phyloP scores from a whole-genome alignment of 345 rosid genomes.

The Mercurialis annua region DNA sequence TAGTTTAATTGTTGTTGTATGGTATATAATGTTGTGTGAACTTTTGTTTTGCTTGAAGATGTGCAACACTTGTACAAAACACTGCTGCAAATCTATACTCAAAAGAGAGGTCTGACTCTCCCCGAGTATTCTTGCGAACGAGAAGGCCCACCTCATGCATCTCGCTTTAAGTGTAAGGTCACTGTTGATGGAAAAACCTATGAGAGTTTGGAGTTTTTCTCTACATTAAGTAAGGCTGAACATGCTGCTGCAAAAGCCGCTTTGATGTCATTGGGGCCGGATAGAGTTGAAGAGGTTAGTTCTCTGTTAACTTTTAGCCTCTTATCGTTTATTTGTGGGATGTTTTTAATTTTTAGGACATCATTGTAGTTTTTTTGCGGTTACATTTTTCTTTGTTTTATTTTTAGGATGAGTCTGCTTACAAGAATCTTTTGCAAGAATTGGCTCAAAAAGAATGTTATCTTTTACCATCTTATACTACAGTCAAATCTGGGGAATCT shows the following conservation, averaged over 20 bases:
- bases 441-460: conserved; percentile 41
- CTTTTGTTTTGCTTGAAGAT: conserved; percentile 21
- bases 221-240: conserved; percentile 59
- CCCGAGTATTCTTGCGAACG: conserved; percentile 49
- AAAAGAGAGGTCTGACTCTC: conserved; percentile 40
- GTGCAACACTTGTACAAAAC: conserved; percentile 37
- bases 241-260: conserved; percentile 64
- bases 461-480: conserved; percentile 45
- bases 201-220: conserved; percentile 34
- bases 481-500: conserved; percentile 40
- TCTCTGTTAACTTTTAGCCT: not conserved
- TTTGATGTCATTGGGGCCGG: conserved; percentile 31
- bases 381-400: not conserved
- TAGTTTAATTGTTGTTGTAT: not conserved
- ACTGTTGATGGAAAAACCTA: conserved; percentile 42
- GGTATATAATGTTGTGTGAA: no score
- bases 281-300: conserved; percentile 40
- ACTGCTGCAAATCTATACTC: conserved; percentile 44
- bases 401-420: conserved; percentile 41
- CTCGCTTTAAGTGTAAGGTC: conserved; percentile 47
- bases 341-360: not conserved
- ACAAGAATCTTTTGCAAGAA: conserved; percentile 65
- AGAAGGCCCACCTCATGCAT: conserved; percentile 60
- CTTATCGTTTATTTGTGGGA: not conserved
- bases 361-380: not conserved